Evolutionary conservation across 2,329 filamentous ascomycete genomes (phyloP), one percentile per base, ranked within the genome.

Genomic region (Aureobasidium melanogenum): DNA sequence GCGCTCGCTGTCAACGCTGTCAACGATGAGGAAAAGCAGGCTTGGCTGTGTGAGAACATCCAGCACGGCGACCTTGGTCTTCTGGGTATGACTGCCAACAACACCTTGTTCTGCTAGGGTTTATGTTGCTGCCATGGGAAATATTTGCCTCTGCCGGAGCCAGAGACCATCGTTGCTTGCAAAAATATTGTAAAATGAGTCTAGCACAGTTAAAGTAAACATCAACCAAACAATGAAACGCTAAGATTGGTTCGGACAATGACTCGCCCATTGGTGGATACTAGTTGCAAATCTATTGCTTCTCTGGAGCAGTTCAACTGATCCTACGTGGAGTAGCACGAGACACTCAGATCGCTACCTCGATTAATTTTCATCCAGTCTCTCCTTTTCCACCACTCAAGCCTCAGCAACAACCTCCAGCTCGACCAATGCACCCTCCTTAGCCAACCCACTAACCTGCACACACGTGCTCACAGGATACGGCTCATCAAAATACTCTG

Each of bases 381-480:
- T 12, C 12, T 19, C n/a, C 30, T 19, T 5, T 3, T 30, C 17
- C 41, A 26, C 38, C 38, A 3, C 12, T 55, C 39, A 61, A 38
- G 22, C 58, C 38, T 64, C 62, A 15, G 65, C 64, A 28, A 62
- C 59, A 38, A 67, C 65, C 52, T 67, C 65, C 34, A 66, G 56
- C 43, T 67, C 63, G 0, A 66, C 65, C 62, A 66, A 57, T 12
- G 62, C 65, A 2, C 64, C 64, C 38, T 66, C 63, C 39, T 67
- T 67, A 10, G 64, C 64, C 44, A 66, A 56, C 15, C 60, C 65
- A 26, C 52, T 50, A 24, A 66, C 56, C 60, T 65, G 65, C 38
- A 66, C 63, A 47, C 64, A 65, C 9, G 64, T 66, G 47, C 65
- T 66, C 15, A 66, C 65, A 6, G 65, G 64, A 30, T 34, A 62